phyloP scores from a whole-genome alignment of 495 filamentous ascomycete species.

The Bacidia rubella region DNA sequence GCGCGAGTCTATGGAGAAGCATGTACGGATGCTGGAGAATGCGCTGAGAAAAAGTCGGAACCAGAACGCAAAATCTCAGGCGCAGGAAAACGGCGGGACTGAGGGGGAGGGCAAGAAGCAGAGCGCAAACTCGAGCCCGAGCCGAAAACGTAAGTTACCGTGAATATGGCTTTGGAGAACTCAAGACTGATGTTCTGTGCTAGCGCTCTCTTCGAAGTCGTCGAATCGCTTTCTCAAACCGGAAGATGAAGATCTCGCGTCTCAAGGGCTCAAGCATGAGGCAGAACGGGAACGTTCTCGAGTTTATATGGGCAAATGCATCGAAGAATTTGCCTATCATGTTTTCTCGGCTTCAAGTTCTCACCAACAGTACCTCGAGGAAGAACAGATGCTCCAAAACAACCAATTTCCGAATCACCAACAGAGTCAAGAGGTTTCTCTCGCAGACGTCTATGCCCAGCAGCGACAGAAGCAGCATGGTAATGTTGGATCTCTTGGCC shows the following conservation, averaged over 20 bases:
- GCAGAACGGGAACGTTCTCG: conserved; percentile 38
- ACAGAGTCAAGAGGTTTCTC: conserved; percentile 32
- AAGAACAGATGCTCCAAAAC: conserved; percentile 30
- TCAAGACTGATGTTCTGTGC: conserved; percentile 7
- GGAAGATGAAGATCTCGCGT: conserved; percentile 38
- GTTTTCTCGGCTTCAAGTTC: conserved; percentile 38
- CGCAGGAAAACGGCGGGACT: conserved; percentile 34
- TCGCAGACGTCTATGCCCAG: conserved; percentile 38
- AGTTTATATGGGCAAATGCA: conserved; percentile 39
- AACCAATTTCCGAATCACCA: conserved; percentile 30
- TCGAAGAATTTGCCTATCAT: conserved; percentile 42
- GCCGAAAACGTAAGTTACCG: conserved; percentile 15
- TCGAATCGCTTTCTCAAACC: conserved; percentile 29
- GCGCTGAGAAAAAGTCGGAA: conserved; percentile 68
- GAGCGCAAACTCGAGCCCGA: conserved; percentile 30
- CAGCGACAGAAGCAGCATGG: conserved; percentile 31
- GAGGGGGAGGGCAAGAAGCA: conserved; percentile 29
- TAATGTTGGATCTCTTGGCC: conserved; percentile 30
- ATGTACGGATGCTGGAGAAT: conserved; percentile 79
- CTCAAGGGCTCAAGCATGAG: conserved; percentile 44
- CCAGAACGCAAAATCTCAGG: conserved; percentile 30
- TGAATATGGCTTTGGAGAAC: not conserved
- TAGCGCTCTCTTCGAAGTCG: conserved; percentile 29
- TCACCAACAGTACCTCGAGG: conserved; percentile 23
- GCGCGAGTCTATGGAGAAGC: conserved; percentile 76